Evolutionary conservation across 2,329 filamentous ascomycete species (phyloP), one percentile per base, ranked within the genome.

Genomic region (Aspergillus transmontanensis): DNA sequence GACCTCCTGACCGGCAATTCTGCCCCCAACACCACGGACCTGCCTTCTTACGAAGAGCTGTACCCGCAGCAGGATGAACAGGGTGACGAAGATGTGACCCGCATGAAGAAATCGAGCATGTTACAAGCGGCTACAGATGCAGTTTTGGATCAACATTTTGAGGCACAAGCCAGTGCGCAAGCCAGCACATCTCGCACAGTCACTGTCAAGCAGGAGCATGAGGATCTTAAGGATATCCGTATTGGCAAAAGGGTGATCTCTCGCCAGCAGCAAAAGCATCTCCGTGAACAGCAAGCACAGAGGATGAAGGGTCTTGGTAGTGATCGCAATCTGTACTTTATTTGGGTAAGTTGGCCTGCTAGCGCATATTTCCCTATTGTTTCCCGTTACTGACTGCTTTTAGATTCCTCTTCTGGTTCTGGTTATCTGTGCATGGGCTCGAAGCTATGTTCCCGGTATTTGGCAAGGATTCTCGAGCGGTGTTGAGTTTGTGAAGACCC

Each of bases 41-140:
- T 91, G 10, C 92, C 92, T 11, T 86, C 92, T 0, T 95, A 95
- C 68, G 89, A 93, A 59, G 92, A 94, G 55, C 86, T 95, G 32
- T 95, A 88, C 74, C 91, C 90, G 6, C 74, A 75, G 46, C 73
- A 78, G 28, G 75, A 75, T 36, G 63, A 68, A 34, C 69, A 69
- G 26, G 76, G 74, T 19, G 63, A 63, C 60, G 75, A 73, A 51
- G 79, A 81, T 53, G 68, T 67, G 14, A 74, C 71, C 43, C 78
- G 78, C 32, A 69, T 80, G 7, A 82, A 83, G 62, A 81, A 81
- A 60, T 74, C 73, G 11, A 79, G 76, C n/a, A 69, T 80, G 46
- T 58, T 82, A 14, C 76, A 74, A 60, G 81, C 81, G 7, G 80
- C 78, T 23, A 71, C 78, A 2, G 81, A 83, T 56, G 78, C 80